Percentiles rank a stretch among this genome's conserved stretches.
These are phyloP conservation scores for Fusarium annulatum DNA, from an alignment of 2,329 filamentous ascomycete genomes.

Conservation along the genomic window DNA sequence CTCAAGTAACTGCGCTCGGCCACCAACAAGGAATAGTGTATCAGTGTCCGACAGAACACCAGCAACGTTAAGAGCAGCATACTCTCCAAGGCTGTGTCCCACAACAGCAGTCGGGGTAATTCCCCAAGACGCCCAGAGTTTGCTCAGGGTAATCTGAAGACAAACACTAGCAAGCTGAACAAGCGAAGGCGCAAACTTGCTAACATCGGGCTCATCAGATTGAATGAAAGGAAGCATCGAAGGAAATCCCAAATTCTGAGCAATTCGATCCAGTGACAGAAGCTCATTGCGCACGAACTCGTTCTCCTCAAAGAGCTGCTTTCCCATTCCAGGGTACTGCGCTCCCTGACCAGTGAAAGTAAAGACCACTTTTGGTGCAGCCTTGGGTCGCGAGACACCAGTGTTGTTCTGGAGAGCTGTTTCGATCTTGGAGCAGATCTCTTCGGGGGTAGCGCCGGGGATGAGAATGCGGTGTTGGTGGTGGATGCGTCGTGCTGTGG, in stretches of 20 bases:
- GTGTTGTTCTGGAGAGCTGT: conserved; percentile 12
- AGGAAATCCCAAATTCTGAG: conserved; percentile 49
- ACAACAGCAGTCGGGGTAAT: conserved; percentile 57
- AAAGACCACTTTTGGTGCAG: conserved; percentile 46
- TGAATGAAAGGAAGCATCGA: conserved; percentile 45
- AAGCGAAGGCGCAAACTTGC: conserved; percentile 33
- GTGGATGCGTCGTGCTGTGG: conserved; percentile 41
- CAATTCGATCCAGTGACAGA: conserved; percentile 47
- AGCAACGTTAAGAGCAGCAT: conserved; percentile 64
- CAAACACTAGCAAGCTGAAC: conserved; percentile 54
- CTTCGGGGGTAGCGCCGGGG: background rate
- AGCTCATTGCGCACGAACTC: conserved; percentile 50
- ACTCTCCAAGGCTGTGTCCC: conserved; percentile 57
- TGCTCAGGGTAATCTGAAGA: conserved; percentile 56
- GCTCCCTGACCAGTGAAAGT: conserved; percentile 60
- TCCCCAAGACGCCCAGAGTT: conserved; percentile 54
- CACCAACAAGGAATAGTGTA: conserved; percentile 70
- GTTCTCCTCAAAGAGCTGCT: conserved; percentile 49
- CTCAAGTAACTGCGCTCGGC: conserved; percentile 66
- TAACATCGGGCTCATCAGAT: conserved; percentile 22
- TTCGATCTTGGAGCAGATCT: conserved; percentile 21
- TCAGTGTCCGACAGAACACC: conserved; percentile 72
- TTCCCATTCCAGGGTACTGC: conserved; percentile 46
- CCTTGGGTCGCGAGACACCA: conserved; percentile 23
- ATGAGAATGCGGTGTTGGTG: conserved; percentile 59